Base-by-base conservation (phyloP, 2,329 filamentous ascomycete species). In the Sclerotinia subarctica region DNA sequence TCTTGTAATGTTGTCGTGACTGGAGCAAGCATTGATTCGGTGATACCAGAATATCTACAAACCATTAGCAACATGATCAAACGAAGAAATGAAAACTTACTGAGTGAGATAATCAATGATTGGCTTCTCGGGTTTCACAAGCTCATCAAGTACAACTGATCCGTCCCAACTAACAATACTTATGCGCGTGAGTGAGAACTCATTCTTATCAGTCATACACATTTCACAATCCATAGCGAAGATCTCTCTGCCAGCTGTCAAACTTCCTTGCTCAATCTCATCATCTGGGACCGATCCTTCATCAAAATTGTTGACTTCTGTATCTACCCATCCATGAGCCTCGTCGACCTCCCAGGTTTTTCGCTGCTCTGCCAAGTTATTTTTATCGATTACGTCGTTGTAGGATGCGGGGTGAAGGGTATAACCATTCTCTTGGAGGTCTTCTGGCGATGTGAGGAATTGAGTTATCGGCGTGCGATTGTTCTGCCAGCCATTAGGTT, bases 181-280 rank as follows among this genome's bases (percentile, higher is more conserved):
- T 77, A 98, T 90, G 68, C 95, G 88, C 1, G 95, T 96, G 54
- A 99, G 87, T 47, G 94, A 92, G 71, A 90, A 92, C 72, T 92
- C 86, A 59, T 88, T 88, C 70, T 90, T 88, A 69, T 89, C 91
- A 2, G 93, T 96, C 80, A 93, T 89, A 78, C 94, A 97, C 95
- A 99, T 99, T 79, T 99, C 95, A 79, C 95, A 99, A 78, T 99
- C 95, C 66, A 99, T 83, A 1, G 93, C 90, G 60, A 96, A 82
- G 15, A 97, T 82, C 49, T 90, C 85, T 70, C 93, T 87, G 47
- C 94, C 95, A 42, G 88, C 92, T 0, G 93, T 96, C 68, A 97
- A 81, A 78, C 93, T 94, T 67, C 93, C 94, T 73, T 89, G 81
- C 78, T 96, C 84, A 69, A 96, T 88, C 66, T 93, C 86, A 6